A percentile compares a stretch with the other conserved stretches of the same genome.
These are phyloP conservation scores for Debaryomycetaceae sp. DNA, from an alignment of 1,139 yeast genomes.

Conservation along the genomic window DNA sequence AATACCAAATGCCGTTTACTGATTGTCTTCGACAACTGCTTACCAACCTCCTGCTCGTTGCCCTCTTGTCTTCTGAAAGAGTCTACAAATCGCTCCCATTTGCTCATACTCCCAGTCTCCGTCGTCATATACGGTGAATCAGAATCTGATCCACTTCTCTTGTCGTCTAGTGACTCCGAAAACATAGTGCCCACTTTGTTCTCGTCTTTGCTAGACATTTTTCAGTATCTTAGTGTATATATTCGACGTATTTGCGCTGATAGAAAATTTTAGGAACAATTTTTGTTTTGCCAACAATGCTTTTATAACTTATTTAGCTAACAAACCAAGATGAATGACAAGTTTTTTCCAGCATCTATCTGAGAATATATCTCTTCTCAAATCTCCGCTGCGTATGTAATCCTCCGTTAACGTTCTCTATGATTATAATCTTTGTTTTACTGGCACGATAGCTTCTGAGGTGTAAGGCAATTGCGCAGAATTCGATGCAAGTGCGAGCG, in stretches of 20 bases:
- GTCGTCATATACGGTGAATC: slow-evolving; percentile 9
- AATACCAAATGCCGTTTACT: slow-evolving; percentile 35
- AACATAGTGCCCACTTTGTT: not conserved
- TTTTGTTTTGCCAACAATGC: too few species aligned
- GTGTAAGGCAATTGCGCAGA: not conserved
- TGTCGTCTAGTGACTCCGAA: not conserved
- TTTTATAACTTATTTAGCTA: too few species aligned
- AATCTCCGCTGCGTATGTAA: slow-evolving; percentile 11
- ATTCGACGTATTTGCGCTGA: too few species aligned
- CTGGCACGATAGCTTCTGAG: not conserved
- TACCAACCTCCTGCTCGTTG: slow-evolving; percentile 23
- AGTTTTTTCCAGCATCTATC: too few species aligned
- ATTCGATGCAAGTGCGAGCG: not conserved
- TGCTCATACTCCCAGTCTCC: slow-evolving; percentile 9
- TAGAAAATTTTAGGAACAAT: too few species aligned
- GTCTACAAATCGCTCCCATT: slow-evolving; percentile 26
- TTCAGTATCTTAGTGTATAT: not conserved
- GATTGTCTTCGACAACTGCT: slow-evolving; percentile 30
- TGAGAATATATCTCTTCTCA: not conserved
- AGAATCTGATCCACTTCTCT: slow-evolving; percentile 11
- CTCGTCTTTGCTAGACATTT: slow-evolving; percentile 14
- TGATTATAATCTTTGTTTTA: slow-evolving; percentile 1
- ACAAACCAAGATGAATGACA: not conserved
- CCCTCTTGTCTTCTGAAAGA: slow-evolving; percentile 26
- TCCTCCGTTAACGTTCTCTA: slow-evolving; percentile 18